Conservation (phyloP, 2,329 filamentous ascomycete species). For the Rutstroemia sp. region DNA sequence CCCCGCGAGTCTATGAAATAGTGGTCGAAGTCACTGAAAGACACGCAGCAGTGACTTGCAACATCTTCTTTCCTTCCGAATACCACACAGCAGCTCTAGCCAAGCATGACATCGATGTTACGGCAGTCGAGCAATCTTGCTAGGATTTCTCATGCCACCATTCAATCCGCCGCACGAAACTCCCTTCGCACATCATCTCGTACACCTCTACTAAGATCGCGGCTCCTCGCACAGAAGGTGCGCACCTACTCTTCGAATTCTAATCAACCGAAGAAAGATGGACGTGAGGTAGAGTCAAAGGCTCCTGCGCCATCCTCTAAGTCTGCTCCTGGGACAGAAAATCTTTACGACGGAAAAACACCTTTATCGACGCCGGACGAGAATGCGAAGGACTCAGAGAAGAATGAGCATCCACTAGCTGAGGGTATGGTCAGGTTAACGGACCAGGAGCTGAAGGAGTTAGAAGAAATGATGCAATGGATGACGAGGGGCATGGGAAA, state of each 20-base stretch:
- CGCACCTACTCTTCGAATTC: slow-evolving; percentile 20
- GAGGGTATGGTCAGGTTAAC: slow-evolving; percentile 36
- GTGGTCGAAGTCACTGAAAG: slow-evolving; percentile 14
- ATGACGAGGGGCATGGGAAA: slow-evolving; percentile 53
- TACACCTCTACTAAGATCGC: slow-evolving; percentile 33
- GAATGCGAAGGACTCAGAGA: slow-evolving; percentile 15
- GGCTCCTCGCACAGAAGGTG: slow-evolving; percentile 23
- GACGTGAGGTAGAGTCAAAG: slow-evolving; percentile 21
- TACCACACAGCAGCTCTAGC: slow-evolving; percentile 15
- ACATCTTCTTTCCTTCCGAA: slow-evolving; percentile 7
- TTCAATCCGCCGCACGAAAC: slow-evolving; percentile 43
- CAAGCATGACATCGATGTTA: slow-evolving; percentile 58
- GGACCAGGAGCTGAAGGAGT: slow-evolving; percentile 46
- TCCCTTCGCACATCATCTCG: slow-evolving; percentile 35
- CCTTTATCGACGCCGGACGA: slow-evolving; percentile 27
- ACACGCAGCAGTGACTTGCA: slow-evolving; percentile 14
- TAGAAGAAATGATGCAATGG: slow-evolving; percentile 49
- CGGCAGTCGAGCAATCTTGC: slow-evolving; percentile 60
- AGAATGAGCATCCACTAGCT: slow-evolving; percentile 23
- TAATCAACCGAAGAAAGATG: slow-evolving; percentile 18
- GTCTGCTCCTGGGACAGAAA: slow-evolving; percentile 36
- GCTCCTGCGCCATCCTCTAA: slow-evolving; percentile 25
- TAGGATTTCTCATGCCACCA: slow-evolving; percentile 50
- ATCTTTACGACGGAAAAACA: slow-evolving; percentile 36
- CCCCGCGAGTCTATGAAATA: slow-evolving; percentile 16